phyloP scores from a whole-genome alignment of 352 stramenopile species.

The Globisporangium nagaii region DNA sequence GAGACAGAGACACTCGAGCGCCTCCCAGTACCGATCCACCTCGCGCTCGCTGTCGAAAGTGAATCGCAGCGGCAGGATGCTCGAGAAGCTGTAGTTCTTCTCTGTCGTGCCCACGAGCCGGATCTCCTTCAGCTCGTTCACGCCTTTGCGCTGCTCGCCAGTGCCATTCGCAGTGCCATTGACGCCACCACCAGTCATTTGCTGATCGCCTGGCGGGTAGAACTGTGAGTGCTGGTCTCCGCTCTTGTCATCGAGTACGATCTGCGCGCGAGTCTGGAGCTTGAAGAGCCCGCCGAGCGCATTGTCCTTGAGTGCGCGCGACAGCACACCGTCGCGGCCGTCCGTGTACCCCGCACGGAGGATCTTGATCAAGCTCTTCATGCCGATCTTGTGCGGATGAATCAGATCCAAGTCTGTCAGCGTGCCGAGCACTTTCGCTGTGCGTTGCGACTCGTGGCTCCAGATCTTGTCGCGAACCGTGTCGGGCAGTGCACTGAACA shows the following conservation, averaged over 20 bases:
- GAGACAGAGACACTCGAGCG: constrained; percentile 70
- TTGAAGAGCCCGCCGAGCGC: constrained; percentile 63
- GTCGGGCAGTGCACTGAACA: constrained; percentile 40
- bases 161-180: neutral
- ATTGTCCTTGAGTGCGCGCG: constrained; percentile 69
- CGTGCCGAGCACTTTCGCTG: constrained; percentile 65
- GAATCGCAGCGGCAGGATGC: constrained; percentile 53
- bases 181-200: neutral
- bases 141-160: neutral
- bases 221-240: constrained; percentile 3
- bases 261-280: constrained; percentile 38
- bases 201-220: neutral
- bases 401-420: constrained; percentile 66
- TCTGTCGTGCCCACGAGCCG: constrained; percentile 59
- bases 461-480: constrained; percentile 55
- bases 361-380: constrained; percentile 72
- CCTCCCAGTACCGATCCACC: constrained; percentile 70
- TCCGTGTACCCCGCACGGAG: constrained; percentile 64
- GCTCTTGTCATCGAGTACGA: constrained; percentile 41
- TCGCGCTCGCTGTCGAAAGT: constrained; percentile 30
- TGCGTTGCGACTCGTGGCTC: constrained; percentile 64
- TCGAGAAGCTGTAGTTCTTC: constrained; percentile 65
- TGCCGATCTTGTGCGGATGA: constrained; percentile 75
- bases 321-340: constrained; percentile 53
- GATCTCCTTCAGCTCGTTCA: constrained; percentile 26